These are phyloP conservation scores for Kodamaea fukazawae DNA, from an alignment of 805 yeast genomes.

Conservation along the genomic window DNA sequence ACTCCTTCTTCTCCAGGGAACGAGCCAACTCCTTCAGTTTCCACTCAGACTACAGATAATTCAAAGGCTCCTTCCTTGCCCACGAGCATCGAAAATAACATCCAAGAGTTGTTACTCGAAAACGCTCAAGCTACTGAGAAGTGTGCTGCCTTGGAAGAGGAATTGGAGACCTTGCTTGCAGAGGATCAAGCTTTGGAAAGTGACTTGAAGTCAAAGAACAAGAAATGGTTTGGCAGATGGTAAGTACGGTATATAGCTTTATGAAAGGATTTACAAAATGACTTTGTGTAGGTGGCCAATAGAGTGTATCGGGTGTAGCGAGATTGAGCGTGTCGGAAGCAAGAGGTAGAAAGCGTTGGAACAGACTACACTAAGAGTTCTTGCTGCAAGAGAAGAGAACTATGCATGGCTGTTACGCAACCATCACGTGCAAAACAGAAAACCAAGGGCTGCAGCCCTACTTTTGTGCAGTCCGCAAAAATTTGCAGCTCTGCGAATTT, in stretches of 20 bases:
- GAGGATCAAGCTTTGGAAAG: slow-evolving; percentile 26
- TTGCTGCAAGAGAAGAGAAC: too few species aligned
- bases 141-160: slow-evolving; percentile 38
- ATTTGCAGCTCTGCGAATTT: not conserved
- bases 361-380: too few species aligned
- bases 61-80: slow-evolving; percentile 22
- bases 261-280: too few species aligned
- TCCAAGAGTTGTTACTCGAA: slow-evolving; percentile 32
- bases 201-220: slow-evolving; percentile 19
- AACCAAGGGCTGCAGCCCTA: not conserved
- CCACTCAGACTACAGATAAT: slow-evolving; percentile 3
- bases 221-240: slow-evolving; percentile 34
- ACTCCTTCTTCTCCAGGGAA: slow-evolving; percentile 8
- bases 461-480: not conserved
- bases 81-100: slow-evolving; percentile 33
- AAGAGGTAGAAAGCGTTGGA: too few species aligned
- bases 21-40: slow-evolving; percentile 2
- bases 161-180: slow-evolving; percentile 23
- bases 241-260: too few species aligned
- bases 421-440: not conserved
- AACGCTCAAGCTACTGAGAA: slow-evolving; percentile 41
- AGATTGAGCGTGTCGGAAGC: too few species aligned
- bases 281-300: too few species aligned
- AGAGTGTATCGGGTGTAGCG: too few species aligned
- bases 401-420: too few species aligned